Evolutionary conservation across 2,329 filamentous ascomycete species (phyloP).

Genomic region (Fusarium dimerum): DNA sequence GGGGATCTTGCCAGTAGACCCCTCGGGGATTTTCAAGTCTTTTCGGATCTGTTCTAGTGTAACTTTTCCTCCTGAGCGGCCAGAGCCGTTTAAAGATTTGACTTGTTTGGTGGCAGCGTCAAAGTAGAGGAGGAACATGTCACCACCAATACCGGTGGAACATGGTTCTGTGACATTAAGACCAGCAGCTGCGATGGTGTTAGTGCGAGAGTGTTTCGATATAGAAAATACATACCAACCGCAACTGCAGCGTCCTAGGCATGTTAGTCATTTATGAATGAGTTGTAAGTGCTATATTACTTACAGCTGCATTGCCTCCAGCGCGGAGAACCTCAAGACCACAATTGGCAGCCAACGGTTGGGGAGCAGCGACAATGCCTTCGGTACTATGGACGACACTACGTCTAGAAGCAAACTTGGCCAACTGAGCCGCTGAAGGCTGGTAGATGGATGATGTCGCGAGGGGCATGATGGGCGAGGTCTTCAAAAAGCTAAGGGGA

Average conservation of each 20-base stretch:
- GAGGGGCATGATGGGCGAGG: slow-evolving; percentile 44
- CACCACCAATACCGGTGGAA: slow-evolving; percentile 92
- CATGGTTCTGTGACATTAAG: slow-evolving; percentile 92
- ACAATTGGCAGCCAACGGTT: slow-evolving; percentile 85
- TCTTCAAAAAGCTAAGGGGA: not conserved
- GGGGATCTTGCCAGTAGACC: slow-evolving; percentile 63
- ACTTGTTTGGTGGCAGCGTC: slow-evolving; percentile 80
- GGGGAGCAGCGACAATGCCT: slow-evolving; percentile 86
- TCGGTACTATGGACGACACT: slow-evolving; percentile 93
- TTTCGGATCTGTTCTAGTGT: slow-evolving; percentile 70
- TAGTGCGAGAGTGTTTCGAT: not conserved
- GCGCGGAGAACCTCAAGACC: slow-evolving; percentile 82
- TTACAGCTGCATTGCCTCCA: slow-evolving; percentile 90
- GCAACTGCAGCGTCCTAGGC: slow-evolving; percentile 90
- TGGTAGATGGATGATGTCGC: slow-evolving; percentile 49
- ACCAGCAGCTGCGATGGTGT: slow-evolving; percentile 66
- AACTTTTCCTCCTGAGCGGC: slow-evolving; percentile 71
- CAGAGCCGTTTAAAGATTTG: slow-evolving; percentile 87
- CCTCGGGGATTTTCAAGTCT: slow-evolving; percentile 66
- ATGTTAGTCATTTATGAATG: slow-evolving; percentile 5
- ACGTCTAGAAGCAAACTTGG: slow-evolving; percentile 73
- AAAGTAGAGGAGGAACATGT: slow-evolving; percentile 96
- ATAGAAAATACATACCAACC: slow-evolving; percentile 59
- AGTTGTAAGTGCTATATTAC: slow-evolving; percentile 33
- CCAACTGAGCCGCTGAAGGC: slow-evolving; percentile 51